phyloP scores from a whole-genome alignment of 1,284 basidiomycete genomes.

The Ceratobasidium sp. region DNA sequence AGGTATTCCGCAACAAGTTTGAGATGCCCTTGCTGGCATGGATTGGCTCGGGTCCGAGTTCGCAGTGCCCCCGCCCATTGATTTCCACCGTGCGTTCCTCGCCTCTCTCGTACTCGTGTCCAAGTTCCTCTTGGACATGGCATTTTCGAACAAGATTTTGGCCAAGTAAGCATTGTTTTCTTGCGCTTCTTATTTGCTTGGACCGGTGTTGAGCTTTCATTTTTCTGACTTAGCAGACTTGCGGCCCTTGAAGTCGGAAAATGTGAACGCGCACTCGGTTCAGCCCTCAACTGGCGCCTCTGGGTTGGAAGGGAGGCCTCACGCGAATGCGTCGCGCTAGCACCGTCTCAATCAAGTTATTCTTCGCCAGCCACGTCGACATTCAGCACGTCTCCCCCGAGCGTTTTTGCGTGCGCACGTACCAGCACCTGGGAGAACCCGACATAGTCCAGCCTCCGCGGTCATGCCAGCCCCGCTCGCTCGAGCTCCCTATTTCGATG shows the following conservation, averaged over 20 bases:
- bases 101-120: constrained; percentile 87
- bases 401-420: background rate
- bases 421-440: too few species aligned
- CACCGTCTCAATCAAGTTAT: background rate
- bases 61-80: constrained; percentile 65
- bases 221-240: constrained; percentile 65
- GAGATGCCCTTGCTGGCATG: background rate
- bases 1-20: too few species aligned
- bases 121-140: too few species aligned
- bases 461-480: background rate
- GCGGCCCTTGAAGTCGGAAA: constrained; percentile 78
- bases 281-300: constrained; percentile 83
- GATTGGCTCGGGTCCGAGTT: constrained; percentile 24
- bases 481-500: background rate
- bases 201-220: background rate
- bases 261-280: constrained; percentile 79
- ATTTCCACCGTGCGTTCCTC: constrained; percentile 86
- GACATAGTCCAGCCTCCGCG: background rate
- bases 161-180: constrained; percentile 59
- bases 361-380: background rate
- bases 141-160: constrained; percentile 93
- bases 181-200: background rate
- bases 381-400: background rate
- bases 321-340: background rate
- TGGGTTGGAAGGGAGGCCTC: too few species aligned